Base-by-base conservation (phyloP, 495 filamentous ascomycete genomes). In the Oleoguttula mirabilis region DNA sequence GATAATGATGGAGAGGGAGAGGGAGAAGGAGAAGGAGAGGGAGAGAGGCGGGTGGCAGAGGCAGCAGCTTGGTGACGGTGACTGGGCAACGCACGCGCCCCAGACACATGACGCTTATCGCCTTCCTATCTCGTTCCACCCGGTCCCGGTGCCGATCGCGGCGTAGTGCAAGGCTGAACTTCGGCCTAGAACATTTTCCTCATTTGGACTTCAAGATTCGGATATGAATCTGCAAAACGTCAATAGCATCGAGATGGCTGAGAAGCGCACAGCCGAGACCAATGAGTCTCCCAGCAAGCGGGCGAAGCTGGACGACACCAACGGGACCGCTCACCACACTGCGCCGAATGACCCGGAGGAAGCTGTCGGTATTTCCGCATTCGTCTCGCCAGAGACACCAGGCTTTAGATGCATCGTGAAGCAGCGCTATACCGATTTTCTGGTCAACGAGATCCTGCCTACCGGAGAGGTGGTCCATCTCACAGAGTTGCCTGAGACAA, bases 361-460 rank as follows among this genome's bases (percentile, higher is more conserved):
- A 10, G 55, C 43, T 32, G 60, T 55, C 0, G 58, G 60, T 4
- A 60, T 64, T 28, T 54, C 50, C 6, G 52, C 47, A 24, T 61
- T 53, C 40, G 54, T 61, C n/a, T 41, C 45, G 21, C 50, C 54
- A 34, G 43, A 57, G 12, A 37, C 47, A 33, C 31, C 50, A 5
- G 52, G 61, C 5, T 60, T 62, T 36, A 22, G 32, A 3, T 60
- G 61, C 19, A 47, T 54, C 2, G 36, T 62, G 27, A 64, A 64
- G 51, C 54, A 56, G 36, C 48, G 85, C 51, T 98, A 86, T 62
- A 93, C 88, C 11, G 90, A 98, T 58, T 98, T 98, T 60, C 64
- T 88, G 36, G 90, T 98, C 43, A 85, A 94, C 58, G 90, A 98
- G 64, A 90, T 98, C 50, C 60, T 71, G 11, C 79, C 77, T 10